A percentile compares a stretch with the other conserved stretches of the same genome.
Conservation (phyloP, 768 basidiomycete species). For the Leccinum sublutescens region DNA sequence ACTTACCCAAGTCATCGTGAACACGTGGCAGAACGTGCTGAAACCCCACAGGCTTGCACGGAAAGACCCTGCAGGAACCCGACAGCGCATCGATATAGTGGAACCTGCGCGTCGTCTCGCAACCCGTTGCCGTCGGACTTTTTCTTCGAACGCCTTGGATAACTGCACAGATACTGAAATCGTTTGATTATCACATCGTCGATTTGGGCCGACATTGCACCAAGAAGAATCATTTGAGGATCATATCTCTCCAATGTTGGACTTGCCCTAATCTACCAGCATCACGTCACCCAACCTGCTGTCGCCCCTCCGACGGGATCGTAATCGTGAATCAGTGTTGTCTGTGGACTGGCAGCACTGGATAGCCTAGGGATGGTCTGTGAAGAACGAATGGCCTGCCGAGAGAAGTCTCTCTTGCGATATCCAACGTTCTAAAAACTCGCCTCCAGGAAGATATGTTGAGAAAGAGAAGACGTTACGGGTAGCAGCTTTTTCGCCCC, state of each 20-base stretch:
- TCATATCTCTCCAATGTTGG: not conserved
- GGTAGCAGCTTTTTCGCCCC: constrained; percentile 5
- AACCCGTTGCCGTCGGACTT: constrained; percentile 11
- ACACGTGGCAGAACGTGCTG: constrained; percentile 2
- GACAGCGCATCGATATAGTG: constrained; percentile 7
- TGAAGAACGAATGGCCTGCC: constrained; percentile 17
- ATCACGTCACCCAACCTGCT: not conserved
- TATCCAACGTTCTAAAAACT: constrained; percentile 14
- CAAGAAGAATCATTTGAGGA: constrained; percentile 9
- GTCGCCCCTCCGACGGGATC: constrained; percentile 6
- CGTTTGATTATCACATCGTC: not conserved
- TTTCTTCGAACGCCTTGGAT: not conserved
- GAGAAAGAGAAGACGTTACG: constrained; percentile 9
- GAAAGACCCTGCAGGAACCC: constrained; percentile 20
- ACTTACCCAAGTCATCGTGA: constrained; percentile 7
- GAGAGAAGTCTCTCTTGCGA: constrained; percentile 23
- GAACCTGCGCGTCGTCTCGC: constrained; percentile 16
- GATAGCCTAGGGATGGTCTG: constrained; percentile 4
- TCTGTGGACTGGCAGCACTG: constrained; percentile 15
- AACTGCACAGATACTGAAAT: constrained; percentile 3
- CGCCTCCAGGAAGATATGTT: constrained; percentile 8
- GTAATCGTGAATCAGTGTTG: constrained; percentile 14
- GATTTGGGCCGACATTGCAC: not conserved
- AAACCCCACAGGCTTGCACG: constrained; percentile 9
- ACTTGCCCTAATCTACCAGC: not conserved